phyloP scores from a whole-genome alignment of 495 filamentous ascomycete genomes.

The Xylaria flabelliformis region DNA sequence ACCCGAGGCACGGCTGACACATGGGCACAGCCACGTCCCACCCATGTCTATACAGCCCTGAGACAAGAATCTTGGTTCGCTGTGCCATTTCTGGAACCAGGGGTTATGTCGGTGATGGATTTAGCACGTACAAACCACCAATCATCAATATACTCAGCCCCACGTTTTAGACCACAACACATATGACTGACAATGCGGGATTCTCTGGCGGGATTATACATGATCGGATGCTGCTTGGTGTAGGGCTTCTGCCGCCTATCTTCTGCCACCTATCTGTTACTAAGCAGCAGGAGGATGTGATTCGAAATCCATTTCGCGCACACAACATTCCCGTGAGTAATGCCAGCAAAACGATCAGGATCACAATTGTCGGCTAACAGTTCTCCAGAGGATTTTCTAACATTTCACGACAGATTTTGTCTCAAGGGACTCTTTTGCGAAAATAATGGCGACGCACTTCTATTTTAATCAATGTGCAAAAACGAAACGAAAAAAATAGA shows the following conservation, averaged over 20 bases:
- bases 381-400: neutral
- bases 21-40: constrained; percentile 12
- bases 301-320: neutral
- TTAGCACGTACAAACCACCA: neutral
- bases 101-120: neutral
- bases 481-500: neutral
- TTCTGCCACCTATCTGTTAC: neutral
- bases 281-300: neutral
- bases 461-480: neutral
- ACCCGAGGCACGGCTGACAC: constrained; percentile 5
- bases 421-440: neutral
- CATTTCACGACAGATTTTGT: neutral
- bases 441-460: neutral
- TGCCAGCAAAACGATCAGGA: neutral
- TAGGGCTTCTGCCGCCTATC: constrained; percentile 10
- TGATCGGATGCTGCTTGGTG: neutral
- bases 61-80: constrained; percentile 8
- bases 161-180: constrained; percentile 11
- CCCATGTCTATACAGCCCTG: neutral
- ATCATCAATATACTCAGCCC: constrained; percentile 9
- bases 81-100: constrained; percentile 7
- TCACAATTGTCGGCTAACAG: neutral
- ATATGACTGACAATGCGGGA: neutral
- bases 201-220: neutral
- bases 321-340: neutral